A percentile compares a stretch with the other conserved stretches of the same genome.
Conservation (phyloP, 495 filamentous ascomycete genomes). For the Bombardia bombarda region DNA sequence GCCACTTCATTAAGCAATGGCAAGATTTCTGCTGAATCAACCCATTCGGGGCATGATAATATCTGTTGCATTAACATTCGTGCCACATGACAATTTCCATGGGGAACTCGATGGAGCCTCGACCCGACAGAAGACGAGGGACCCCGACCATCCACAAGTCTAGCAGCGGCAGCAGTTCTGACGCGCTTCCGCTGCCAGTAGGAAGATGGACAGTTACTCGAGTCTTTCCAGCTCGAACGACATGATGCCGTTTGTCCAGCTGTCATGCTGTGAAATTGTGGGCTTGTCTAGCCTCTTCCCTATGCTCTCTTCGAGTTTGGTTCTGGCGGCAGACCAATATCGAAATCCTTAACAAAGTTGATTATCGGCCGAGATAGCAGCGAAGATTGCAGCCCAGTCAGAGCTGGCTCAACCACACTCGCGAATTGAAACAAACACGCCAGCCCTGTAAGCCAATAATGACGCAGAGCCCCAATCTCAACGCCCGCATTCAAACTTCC, state of each 20-base stretch:
- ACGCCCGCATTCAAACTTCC: conserved; percentile 14
- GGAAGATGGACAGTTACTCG: too few relatives aligned
- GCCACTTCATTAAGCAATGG: conserved; percentile 8
- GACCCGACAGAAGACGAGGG: not conserved
- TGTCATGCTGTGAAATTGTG: too few relatives aligned
- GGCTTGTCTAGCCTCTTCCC: too few relatives aligned
- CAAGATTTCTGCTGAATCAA: conserved; percentile 1
- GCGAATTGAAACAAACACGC: conserved; percentile 21
- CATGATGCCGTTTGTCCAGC: too few relatives aligned
- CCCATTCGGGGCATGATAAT: conserved; percentile 12
- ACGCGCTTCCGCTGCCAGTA: too few relatives aligned
- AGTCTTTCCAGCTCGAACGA: too few relatives aligned
- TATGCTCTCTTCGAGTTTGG: conserved; percentile 3
- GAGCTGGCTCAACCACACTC: not conserved
- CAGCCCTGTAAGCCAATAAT: conserved; percentile 16
- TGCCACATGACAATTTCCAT: conserved; percentile 19
- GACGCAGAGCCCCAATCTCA: conserved; percentile 11
- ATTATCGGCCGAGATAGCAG: conserved; percentile 29
- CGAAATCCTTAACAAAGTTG: conserved; percentile 17
- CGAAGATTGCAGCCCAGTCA: conserved; percentile 12
- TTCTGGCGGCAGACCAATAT: conserved; percentile 17
- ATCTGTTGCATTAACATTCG: conserved; percentile 21
- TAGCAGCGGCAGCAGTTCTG: too few relatives aligned
- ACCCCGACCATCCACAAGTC: conserved; percentile 9
- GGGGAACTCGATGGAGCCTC: not conserved